phyloP scores from a whole-genome alignment of 148 eudicot species.

The Silene uniflora region DNA sequence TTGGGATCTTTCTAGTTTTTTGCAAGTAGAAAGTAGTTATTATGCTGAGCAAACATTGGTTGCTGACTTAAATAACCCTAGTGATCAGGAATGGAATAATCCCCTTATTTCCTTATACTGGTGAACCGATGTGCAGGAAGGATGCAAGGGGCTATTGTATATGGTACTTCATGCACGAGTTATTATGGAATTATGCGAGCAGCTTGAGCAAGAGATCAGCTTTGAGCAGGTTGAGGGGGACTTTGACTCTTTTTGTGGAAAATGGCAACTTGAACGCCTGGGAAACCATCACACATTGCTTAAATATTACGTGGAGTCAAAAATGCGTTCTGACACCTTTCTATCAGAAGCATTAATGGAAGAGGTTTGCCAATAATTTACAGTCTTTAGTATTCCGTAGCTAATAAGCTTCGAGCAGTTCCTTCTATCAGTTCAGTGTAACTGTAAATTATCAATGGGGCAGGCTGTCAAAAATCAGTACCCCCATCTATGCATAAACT shows the following conservation, averaged over 20 bases:
- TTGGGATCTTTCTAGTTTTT: background rate
- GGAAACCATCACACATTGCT: conserved; percentile 91
- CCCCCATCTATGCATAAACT: too few relatives aligned
- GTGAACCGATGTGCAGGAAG: conserved; percentile 58
- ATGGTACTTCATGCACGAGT: conserved; percentile 98
- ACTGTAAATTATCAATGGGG: background rate
- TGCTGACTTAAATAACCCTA: background rate
- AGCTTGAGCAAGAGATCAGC: conserved; percentile 71
- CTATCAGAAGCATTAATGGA: conserved; percentile 96
- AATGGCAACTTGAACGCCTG: conserved; percentile 87
- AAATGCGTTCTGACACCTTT: conserved; percentile 77
- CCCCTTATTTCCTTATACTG: conserved; percentile 2
- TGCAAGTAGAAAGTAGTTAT: background rate
- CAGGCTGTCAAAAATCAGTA: background rate
- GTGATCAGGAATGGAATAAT: background rate
- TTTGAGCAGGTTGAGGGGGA: conserved; percentile 98
- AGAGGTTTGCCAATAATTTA: conserved; percentile 54
- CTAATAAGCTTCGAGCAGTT: conserved; percentile 5
- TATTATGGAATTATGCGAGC: conserved; percentile 83
- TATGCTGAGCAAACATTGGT: background rate
- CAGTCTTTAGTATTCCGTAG: background rate
- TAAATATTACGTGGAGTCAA: conserved; percentile 90
- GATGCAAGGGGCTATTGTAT: conserved; percentile 92
- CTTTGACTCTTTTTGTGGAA: conserved; percentile 84
- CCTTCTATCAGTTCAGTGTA: conserved; percentile 6